Evolutionary conservation across 1,284 basidiomycete genomes (phyloP), one percentile per base, ranked within the genome.

Genomic region (Lentinus polychrous): DNA sequence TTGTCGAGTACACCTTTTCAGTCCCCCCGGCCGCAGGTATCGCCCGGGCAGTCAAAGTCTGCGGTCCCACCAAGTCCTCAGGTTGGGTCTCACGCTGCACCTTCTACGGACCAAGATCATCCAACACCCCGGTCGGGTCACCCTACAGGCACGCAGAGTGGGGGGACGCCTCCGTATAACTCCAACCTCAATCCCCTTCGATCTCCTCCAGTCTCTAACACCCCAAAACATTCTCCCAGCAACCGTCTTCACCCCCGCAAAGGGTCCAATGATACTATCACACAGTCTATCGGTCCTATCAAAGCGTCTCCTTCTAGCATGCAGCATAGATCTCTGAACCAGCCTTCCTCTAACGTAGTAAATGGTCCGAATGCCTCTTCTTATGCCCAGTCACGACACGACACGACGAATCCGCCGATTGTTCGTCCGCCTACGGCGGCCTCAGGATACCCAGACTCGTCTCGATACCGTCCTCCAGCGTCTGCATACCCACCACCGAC

Each of bases 191-290:
- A 50, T 35, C 43, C 39, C 8, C 27, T 44, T 12, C 45, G 24
- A 17, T 40, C 50, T 6, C 50, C 46, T 7, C 34, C 31, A 10
- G 49, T 20, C 8, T 17, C 51, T 35, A 45, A 35, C 20, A 65
- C 63, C 6, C 63, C 63, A 15, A 61, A 57, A 39, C 61, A 63
- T 17, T 59, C 60, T 17, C 52, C 63, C 0, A 59, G 60, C 11
- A 47, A 46, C 3, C 59, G 61, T n/a, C 45, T 65, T 39, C 57
- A 58, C 17, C 48, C 56, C 32, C 61, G 62, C 35, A 64, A 64
- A 42, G 62, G 62, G 10, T 65, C 63, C 12, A 61, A 55, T 43
- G 63, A 65, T 34, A 65, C 63, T 8, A 62, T 65, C 11, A 47
- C 56, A n/a, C 60, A 59, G n/a, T 39, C 52, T 18, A 48, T 50